Evolutionary conservation across 495 filamentous ascomycete species (phyloP).

Genomic region (Melanomma pulvis-pyrius): DNA sequence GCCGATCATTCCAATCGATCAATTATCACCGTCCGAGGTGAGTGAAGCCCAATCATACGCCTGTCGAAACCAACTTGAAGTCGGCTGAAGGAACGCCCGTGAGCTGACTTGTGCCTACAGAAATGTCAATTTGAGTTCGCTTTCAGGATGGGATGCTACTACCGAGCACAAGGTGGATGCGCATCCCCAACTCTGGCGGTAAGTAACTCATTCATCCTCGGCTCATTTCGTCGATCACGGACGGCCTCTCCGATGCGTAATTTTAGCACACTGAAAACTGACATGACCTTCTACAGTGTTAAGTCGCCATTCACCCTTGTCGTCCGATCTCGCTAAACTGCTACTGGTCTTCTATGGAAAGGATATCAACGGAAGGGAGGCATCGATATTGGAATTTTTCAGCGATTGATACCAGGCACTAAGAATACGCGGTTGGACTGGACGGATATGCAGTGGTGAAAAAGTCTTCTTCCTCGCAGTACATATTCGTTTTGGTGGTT

Average conservation of each 20-base stretch:
- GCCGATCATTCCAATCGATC: conserved; percentile 21
- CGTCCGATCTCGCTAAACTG: no score
- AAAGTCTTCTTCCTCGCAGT: not conserved
- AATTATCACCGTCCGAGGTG: conserved; percentile 13
- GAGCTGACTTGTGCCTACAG: not conserved
- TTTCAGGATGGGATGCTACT: conserved; percentile 19
- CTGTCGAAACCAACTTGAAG: not conserved
- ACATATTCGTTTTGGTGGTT: not conserved
- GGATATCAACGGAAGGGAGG: no score
- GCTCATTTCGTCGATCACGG: not conserved
- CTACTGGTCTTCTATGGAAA: no score
- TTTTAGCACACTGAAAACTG: not conserved
- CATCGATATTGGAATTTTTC: no score
- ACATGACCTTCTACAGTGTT: not conserved
- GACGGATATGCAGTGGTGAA: not conserved
- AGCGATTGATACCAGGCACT: not conserved
- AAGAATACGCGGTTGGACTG: not conserved
- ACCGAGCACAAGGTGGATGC: conserved; percentile 22
- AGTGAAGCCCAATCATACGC: not conserved
- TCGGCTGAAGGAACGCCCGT: not conserved
- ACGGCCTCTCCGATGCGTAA: not conserved
- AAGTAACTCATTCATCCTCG: not conserved
- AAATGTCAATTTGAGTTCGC: conserved; percentile 27
- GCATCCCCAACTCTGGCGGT: conserved; percentile 7
- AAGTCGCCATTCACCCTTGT: not conserved